phyloP scores from a whole-genome alignment of 495 filamentous ascomycete species.

The Tuber microsphaerosporum region DNA sequence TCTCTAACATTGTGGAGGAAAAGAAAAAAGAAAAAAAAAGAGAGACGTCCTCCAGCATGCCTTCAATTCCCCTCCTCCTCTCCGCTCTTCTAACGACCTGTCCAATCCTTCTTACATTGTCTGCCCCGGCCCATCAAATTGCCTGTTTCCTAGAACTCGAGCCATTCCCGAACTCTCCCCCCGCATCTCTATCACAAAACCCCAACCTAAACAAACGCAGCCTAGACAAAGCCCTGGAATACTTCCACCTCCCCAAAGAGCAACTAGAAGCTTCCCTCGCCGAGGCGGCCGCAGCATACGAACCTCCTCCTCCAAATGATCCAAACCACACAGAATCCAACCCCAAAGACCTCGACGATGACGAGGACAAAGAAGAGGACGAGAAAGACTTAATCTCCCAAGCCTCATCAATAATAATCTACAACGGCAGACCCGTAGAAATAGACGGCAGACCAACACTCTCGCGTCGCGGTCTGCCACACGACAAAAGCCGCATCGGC shows the following conservation, averaged over 20 bases:
- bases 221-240: conserved; percentile 21
- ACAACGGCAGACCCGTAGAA: conserved; percentile 27
- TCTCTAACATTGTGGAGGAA: not conserved
- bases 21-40: not conserved
- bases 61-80: not conserved
- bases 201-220: conserved; percentile 14
- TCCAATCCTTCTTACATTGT: not conserved
- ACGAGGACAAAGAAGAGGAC: not conserved
- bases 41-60: not conserved
- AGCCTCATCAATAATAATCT: conserved; percentile 25
- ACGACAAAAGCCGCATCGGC: not conserved
- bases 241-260: conserved; percentile 30
- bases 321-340: not conserved
- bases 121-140: not conserved
- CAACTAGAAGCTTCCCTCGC: conserved; percentile 26
- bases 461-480: not conserved
- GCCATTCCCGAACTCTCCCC: no score
- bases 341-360: not conserved
- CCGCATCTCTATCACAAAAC: not conserved
- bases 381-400: conserved; percentile 18
- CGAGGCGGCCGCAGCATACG: conserved; percentile 21
- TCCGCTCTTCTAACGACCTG: not conserved
- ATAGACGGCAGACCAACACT: conserved; percentile 21
- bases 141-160: not conserved
- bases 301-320: conserved; percentile 15